Evolutionary conservation across 2,329 filamentous ascomycete species (phyloP).

Genomic region (Colletotrichum euphorbiae): DNA sequence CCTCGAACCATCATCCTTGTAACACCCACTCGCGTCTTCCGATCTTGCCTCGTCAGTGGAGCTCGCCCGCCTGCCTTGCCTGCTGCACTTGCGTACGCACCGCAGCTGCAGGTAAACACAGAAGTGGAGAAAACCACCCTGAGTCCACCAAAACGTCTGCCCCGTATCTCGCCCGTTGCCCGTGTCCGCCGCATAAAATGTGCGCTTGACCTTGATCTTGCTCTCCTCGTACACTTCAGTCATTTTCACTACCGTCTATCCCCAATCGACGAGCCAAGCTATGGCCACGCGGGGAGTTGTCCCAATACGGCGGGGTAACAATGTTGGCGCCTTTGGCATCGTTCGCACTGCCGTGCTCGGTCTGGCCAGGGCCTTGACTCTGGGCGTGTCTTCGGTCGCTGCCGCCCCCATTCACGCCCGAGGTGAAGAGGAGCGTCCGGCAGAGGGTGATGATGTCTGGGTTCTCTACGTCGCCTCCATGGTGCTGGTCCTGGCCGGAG

Average conservation of each 20-base stretch:
- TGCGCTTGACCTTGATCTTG: constrained; percentile 34
- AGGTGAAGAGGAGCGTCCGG: constrained; percentile 60
- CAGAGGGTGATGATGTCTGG: constrained; percentile 77
- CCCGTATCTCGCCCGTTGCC: constrained; percentile 34
- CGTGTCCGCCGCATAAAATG: constrained; percentile 40
- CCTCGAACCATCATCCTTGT: constrained; percentile 28
- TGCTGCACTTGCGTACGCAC: constrained; percentile 30
- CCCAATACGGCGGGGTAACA: constrained; percentile 34
- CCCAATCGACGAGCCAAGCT: constrained; percentile 30
- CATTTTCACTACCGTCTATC: constrained; percentile 11
- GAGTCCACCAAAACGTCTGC: constrained; percentile 16
- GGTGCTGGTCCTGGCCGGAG: constrained; percentile 85
- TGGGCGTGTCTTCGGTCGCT: constrained; percentile 61
- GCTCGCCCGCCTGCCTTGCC: constrained; percentile 28
- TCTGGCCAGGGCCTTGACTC: constrained; percentile 62
- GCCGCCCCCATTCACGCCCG: constrained; percentile 57
- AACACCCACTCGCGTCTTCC: constrained; percentile 29
- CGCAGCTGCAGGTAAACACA: constrained; percentile 39
- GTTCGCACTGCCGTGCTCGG: constrained; percentile 63
- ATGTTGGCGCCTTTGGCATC: constrained; percentile 51
- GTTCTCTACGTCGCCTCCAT: constrained; percentile 83
- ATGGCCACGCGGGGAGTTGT: constrained; percentile 38
- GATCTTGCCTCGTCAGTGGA: constrained; percentile 37
- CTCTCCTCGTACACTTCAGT: constrained; percentile 13
- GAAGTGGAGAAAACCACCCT: constrained; percentile 29